Conservation (phyloP, 331 rosid genomes). For the Quercus phellos region DNA sequence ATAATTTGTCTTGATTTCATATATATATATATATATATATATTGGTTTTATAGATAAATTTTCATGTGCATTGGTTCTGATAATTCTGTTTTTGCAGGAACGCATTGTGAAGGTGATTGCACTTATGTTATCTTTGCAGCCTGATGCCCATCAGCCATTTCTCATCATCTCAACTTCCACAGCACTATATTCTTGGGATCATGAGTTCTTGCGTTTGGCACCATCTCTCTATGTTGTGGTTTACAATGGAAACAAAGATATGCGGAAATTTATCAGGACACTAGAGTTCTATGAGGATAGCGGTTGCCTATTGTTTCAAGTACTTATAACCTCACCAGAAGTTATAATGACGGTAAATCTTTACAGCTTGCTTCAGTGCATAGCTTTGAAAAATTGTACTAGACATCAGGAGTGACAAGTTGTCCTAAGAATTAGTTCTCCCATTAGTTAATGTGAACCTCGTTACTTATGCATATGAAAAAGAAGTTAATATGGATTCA, state of each 20-base stretch:
- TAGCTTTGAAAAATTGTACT: not conserved
- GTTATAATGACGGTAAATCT: constrained; percentile 48
- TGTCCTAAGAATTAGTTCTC: not conserved
- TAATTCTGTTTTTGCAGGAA: constrained; percentile 39
- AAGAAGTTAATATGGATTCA: not conserved
- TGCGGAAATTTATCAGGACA: constrained; percentile 38
- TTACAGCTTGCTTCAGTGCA: constrained; percentile 5
- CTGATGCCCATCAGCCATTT: constrained; percentile 44
- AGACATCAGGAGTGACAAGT: not conserved
- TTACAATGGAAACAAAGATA: constrained; percentile 52
- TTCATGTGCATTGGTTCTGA: not conserved
- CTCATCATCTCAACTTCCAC: constrained; percentile 52
- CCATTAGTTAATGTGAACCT: not conserved
- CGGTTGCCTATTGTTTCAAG: constrained; percentile 39
- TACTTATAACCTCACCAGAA: constrained; percentile 47
- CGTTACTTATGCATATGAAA: no score
- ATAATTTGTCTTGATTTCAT: not conserved
- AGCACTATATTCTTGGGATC: constrained; percentile 49
- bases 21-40: not conserved
- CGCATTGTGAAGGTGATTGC: constrained; percentile 42
- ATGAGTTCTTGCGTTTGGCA: constrained; percentile 39
- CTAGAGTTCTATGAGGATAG: constrained; percentile 46
- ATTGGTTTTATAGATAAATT: not conserved
- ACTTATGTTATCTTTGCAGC: constrained; percentile 42
- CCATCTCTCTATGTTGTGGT: constrained; percentile 49